Evolutionary conservation across 176 grass and related monocot species (phyloP).

Genomic region (Carex pumila): DNA sequence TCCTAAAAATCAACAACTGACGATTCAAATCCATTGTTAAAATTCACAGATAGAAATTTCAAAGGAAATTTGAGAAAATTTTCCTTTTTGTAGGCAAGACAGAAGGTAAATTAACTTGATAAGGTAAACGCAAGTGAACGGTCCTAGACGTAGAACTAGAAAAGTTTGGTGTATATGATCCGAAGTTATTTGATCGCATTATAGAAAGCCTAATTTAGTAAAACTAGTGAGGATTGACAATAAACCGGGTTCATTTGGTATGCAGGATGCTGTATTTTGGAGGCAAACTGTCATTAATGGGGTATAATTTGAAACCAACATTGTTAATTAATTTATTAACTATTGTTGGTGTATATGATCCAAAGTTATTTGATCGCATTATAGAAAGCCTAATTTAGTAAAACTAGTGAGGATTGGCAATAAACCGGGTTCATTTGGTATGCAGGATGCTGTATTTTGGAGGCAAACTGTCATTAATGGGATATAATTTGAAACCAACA

Average conservation of each 20-base stretch:
- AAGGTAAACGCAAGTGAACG: background rate
- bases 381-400: too few species aligned
- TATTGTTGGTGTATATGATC: too few species aligned
- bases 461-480: too few species aligned
- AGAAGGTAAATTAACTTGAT: background rate
- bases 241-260: background rate
- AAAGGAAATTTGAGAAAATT: background rate
- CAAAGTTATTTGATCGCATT: too few species aligned
- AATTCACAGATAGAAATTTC: background rate
- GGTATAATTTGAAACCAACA: background rate
- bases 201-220: background rate
- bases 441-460: too few species aligned
- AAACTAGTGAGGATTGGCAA: too few species aligned
- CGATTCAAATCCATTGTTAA: background rate
- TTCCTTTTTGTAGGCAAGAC: conserved; percentile 3
- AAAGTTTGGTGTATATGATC: background rate
- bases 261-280: background rate
- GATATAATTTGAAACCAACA: too few species aligned
- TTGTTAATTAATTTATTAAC: too few species aligned
- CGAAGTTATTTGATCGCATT: background rate
- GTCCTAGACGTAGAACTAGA: background rate
- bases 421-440: too few species aligned
- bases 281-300: background rate
- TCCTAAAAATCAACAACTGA: conserved; percentile 4
- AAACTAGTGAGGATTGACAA: background rate